Evolutionary conservation across 2,329 filamentous ascomycete genomes (phyloP).

Genomic region (Colletotrichum euphorbiae): DNA sequence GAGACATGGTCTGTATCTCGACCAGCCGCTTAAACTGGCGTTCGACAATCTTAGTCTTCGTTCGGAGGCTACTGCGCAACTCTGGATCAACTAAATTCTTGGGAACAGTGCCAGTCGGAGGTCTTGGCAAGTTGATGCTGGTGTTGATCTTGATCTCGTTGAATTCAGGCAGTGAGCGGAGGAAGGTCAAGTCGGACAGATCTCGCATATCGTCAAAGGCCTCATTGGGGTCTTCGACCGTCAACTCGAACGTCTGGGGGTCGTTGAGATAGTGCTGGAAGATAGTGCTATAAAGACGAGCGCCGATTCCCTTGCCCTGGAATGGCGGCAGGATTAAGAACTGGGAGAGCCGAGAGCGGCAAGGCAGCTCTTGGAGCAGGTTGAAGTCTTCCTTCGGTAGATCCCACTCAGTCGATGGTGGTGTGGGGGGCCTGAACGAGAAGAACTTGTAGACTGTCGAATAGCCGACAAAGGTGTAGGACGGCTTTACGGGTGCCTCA

Average conservation of each 20-base stretch:
- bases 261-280: slow-evolving; percentile 76
- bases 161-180: slow-evolving; percentile 71
- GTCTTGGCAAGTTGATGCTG: slow-evolving; percentile 59
- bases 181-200: slow-evolving; percentile 75
- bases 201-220: slow-evolving; percentile 85
- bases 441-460: slow-evolving; percentile 92
- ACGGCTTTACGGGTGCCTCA: slow-evolving; percentile 57
- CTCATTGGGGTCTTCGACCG: slow-evolving; percentile 93
- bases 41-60: slow-evolving; percentile 76
- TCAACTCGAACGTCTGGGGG: slow-evolving; percentile 81
- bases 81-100: slow-evolving; percentile 68
- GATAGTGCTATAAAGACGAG: slow-evolving; percentile 83
- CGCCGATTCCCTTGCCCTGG: slow-evolving; percentile 83
- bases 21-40: slow-evolving; percentile 81
- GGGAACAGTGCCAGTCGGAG: slow-evolving; percentile 54
- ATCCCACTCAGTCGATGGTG: slow-evolving; percentile 59
- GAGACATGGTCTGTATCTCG: slow-evolving; percentile 79
- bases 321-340: slow-evolving; percentile 92
- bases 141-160: slow-evolving; percentile 66
- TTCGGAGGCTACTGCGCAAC: slow-evolving; percentile 67
- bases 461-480: slow-evolving; percentile 90
- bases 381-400: slow-evolving; percentile 58
- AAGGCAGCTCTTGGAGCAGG: slow-evolving; percentile 72
- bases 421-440: slow-evolving; percentile 64
- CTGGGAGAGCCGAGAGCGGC: slow-evolving; percentile 88